Percentiles rank a stretch among this genome's conserved stretches.
These are phyloP conservation scores for Fusarium humuli DNA, from an alignment of 2,329 filamentous ascomycete genomes.

Conservation along the genomic window DNA sequence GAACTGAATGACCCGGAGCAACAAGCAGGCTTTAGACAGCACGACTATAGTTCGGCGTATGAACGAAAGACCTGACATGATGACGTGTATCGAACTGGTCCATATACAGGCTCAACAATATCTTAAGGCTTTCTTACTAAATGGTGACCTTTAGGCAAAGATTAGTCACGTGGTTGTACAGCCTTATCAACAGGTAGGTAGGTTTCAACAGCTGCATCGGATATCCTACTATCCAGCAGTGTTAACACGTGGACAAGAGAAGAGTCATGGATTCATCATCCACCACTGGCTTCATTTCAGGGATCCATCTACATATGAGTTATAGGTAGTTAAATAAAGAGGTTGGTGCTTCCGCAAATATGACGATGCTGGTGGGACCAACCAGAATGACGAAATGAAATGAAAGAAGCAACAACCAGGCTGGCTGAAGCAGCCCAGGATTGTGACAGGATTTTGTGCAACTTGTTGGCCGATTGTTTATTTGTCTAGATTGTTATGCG, in stretches of 20 bases:
- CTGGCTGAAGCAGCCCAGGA: slow-evolving; percentile 19
- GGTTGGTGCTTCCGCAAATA: slow-evolving; percentile 4
- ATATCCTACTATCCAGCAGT: not conserved
- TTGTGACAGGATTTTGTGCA: not conserved
- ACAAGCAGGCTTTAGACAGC: not conserved
- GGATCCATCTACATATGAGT: not conserved
- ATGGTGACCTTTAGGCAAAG: not conserved
- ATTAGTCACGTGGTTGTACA: not conserved
- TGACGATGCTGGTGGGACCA: slow-evolving; percentile 7
- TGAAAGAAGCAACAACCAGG: not conserved
- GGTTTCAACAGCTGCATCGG: not conserved
- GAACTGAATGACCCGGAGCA: not conserved
- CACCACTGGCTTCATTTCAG: not conserved
- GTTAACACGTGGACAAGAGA: not conserved
- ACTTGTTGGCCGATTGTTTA: not conserved
- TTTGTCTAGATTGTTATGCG: not conserved
- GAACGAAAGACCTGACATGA: not conserved
- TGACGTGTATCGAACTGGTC: too few relatives aligned
- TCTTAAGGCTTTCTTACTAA: not conserved
- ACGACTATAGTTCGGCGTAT: not conserved
- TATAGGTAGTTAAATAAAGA: not conserved
- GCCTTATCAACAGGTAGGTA: not conserved
- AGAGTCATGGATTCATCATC: not conserved
- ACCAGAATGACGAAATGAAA: slow-evolving; percentile 2
- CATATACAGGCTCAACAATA: not conserved